A percentile compares a stretch with the other conserved stretches of the same genome.
Evolutionary conservation across 495 filamentous ascomycete species (phyloP).

Genomic region (Evernia prunastri): DNA sequence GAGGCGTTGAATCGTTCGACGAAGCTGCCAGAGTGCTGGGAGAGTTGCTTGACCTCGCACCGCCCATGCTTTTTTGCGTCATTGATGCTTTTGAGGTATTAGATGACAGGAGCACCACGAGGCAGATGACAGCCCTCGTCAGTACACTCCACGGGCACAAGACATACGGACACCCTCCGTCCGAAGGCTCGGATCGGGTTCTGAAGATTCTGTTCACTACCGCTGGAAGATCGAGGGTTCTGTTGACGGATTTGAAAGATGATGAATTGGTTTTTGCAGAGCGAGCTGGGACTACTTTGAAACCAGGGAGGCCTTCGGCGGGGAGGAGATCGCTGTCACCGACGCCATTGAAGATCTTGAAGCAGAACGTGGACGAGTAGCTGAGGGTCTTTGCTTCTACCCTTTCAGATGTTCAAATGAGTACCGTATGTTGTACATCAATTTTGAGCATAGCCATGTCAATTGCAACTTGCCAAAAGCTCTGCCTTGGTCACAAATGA

Average conservation of each 20-base stretch:
- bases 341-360: background rate
- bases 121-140: background rate
- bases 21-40: conserved; percentile 7
- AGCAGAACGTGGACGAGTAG: too few relatives aligned
- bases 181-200: background rate
- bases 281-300: background rate
- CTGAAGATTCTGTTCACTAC: conserved; percentile 13
- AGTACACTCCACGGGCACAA: background rate
- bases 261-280: conserved; percentile 5
- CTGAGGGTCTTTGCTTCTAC: too few relatives aligned
- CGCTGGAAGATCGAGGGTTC: conserved; percentile 4
- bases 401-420: too few relatives aligned
- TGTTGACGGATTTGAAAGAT: background rate
- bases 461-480: too few relatives aligned
- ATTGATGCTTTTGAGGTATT: conserved; percentile 11
- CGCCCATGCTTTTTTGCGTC: conserved; percentile 14
- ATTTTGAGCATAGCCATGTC: too few relatives aligned
- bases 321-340: conserved; percentile 6
- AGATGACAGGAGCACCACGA: conserved; percentile 1
- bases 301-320: background rate
- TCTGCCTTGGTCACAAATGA: too few relatives aligned
- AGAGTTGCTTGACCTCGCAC: conserved; percentile 13
- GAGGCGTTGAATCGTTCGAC: conserved; percentile 1
- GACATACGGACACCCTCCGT: background rate
- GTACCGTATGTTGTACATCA: too few relatives aligned